phyloP scores from a whole-genome alignment of 495 filamentous ascomycete species.

The Aspergillus panamensis region DNA sequence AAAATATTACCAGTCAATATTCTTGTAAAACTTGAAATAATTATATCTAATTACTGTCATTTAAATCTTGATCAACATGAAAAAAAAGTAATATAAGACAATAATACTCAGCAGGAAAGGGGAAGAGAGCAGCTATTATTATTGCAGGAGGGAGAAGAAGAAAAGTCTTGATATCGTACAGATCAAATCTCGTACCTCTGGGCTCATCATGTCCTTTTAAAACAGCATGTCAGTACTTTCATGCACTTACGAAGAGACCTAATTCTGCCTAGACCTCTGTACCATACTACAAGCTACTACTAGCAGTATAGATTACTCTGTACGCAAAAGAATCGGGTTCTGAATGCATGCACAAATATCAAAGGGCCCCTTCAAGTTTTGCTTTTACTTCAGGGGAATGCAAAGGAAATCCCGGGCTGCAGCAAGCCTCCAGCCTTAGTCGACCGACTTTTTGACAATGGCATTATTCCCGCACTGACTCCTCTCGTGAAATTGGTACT shows the following conservation, averaged over 20 bases:
- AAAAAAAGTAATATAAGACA: no score
- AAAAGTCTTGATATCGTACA: no score
- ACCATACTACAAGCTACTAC: not conserved
- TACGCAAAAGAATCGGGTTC: not conserved
- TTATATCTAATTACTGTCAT: no score
- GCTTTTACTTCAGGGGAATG: not conserved
- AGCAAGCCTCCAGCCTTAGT: not conserved
- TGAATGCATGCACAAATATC: conserved; percentile 7
- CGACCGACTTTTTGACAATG: conserved; percentile 7
- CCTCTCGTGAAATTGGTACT: not conserved
- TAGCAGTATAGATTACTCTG: no score
- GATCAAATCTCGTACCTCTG: no score
- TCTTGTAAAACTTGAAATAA: no score
- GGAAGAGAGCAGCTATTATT: no score
- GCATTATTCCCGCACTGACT: not conserved
- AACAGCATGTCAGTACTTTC: not conserved
- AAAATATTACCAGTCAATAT: no score
- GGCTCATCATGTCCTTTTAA: not conserved
- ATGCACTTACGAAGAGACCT: not conserved
- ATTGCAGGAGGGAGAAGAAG: no score
- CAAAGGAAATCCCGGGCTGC: conserved; percentile 3
- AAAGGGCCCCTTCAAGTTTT: not conserved
- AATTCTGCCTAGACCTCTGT: conserved; percentile 1
- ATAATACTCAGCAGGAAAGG: no score
- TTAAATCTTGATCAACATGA: no score